Evolutionary conservation across 345 rosid species (phyloP).

Genomic region (Citrus unshiu): DNA sequence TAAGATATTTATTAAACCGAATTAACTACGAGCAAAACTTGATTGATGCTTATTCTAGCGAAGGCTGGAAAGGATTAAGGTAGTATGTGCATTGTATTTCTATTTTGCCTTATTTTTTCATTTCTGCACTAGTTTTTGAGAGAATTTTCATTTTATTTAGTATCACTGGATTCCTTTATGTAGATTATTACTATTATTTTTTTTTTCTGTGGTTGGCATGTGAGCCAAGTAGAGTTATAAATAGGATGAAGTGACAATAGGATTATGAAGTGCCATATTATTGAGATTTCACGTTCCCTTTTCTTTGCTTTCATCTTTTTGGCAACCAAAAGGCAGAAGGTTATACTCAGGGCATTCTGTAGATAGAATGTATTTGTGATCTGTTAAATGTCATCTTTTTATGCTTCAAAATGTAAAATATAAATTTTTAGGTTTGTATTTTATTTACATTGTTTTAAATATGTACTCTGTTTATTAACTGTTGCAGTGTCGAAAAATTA

Average conservation of each 20-base stretch:
- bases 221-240: neutral
- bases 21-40: conserved; percentile 78
- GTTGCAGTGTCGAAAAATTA: conserved; percentile 78
- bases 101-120: neutral
- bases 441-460: neutral
- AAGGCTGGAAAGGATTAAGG: conserved; percentile 99
- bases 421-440: neutral
- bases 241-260: neutral
- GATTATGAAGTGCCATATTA: neutral
- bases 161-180: conserved; percentile 4
- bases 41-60: conserved; percentile 86
- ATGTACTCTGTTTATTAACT: neutral
- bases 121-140: neutral
- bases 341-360: neutral
- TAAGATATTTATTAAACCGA: conserved; percentile 67
- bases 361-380: neutral
- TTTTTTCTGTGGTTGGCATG: neutral
- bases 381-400: neutral
- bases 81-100: conserved; percentile 39
- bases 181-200: neutral
- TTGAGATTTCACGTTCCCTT: neutral
- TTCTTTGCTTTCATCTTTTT: conserved; percentile 5
- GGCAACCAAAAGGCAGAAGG: neutral
- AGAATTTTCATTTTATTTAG: neutral
- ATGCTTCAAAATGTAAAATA: neutral